Base-by-base conservation (phyloP, 306 rosid species). In the Trifolium pratense region DNA sequence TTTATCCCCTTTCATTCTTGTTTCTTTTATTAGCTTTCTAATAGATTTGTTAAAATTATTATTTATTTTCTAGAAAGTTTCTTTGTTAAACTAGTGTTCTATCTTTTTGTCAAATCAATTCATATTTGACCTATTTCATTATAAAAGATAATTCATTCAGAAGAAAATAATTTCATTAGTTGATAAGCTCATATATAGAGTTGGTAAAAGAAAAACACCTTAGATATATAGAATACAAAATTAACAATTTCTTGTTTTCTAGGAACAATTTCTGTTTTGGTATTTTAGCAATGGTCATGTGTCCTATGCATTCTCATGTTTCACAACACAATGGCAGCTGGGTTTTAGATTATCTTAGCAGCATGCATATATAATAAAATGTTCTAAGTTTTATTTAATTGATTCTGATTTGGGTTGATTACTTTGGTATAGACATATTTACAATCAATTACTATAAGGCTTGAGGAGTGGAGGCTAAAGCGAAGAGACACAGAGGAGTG, bases 391-490 rank as follows among this genome's bases (percentile, higher is more conserved):
- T 25, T 51, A 29, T 25, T 62, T 75, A 17, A 42, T 9, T 25
- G 66, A 52, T 71, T 65, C n/a, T 82, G 25, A 23, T 62, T 61
- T 71, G 6, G 43, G 13, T 68, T 71, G 36, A 63, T 67, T 83
- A 72, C 76, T 74, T 55, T 78, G 65, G 42, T 62, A 71, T 71
- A 95, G 99, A 95, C 97, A 17, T 90, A 95, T 81, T 87, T 95
- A 85, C 99, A 95, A 88, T 95, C 99, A 37, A 83, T 87, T 74
- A 95, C 97, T 11, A 83, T 90, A 82, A 88, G 97, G 87, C 95
- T 90, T 12, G 99, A 95, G 83, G 99, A 95, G 64, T 94, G 99
- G 99, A 90, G 99, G 86, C 93, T 95, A 69, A 91, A 87, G 83
- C 90, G 79, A 80, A 86, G 97, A 79, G 99, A 95, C 85, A 91